A percentile compares a stretch with the other conserved stretches of the same genome.
Conservation (phyloP, 441 rosid genomes). For the Populus hybrid region DNA sequence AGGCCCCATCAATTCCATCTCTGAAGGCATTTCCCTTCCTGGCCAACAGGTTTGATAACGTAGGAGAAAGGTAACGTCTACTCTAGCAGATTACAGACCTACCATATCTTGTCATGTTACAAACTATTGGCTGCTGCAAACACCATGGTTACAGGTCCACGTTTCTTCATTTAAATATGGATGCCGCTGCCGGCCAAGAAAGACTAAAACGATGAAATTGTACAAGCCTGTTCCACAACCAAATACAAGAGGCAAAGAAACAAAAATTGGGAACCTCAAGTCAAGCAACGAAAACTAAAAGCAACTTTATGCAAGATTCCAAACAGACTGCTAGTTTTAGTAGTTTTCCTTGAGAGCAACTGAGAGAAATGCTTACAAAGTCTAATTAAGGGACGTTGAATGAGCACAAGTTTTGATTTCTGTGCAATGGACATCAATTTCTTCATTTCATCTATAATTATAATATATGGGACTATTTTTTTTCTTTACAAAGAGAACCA, state of each 20-base stretch:
- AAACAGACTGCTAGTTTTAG: not conserved
- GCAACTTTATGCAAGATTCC: not conserved
- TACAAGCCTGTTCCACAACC: not conserved
- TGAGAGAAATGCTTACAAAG: no score
- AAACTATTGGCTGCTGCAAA: not conserved
- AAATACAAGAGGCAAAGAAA: not conserved
- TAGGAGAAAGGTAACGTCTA: not conserved
- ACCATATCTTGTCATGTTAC: not conserved
- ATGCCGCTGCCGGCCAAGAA: not conserved
- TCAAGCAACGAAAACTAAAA: not conserved
- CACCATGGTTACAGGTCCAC: not conserved
- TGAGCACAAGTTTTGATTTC: not conserved
- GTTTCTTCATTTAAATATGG: not conserved
- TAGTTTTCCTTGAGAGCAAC: no score
- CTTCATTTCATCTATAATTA: conserved; percentile 19
- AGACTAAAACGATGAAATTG: not conserved
- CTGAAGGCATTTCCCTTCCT: not conserved
- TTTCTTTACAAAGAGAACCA: conserved; percentile 22
- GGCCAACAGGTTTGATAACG: not conserved
- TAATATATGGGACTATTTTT: conserved; percentile 20
- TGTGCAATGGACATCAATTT: not conserved
- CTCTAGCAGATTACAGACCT: not conserved
- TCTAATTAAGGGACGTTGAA: not conserved
- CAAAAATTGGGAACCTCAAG: not conserved
- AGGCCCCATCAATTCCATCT: not conserved